These are phyloP conservation scores for Gilbertella persicaria DNA, from an alignment of 371 early-diverging fungal species.

Conservation along the genomic window DNA sequence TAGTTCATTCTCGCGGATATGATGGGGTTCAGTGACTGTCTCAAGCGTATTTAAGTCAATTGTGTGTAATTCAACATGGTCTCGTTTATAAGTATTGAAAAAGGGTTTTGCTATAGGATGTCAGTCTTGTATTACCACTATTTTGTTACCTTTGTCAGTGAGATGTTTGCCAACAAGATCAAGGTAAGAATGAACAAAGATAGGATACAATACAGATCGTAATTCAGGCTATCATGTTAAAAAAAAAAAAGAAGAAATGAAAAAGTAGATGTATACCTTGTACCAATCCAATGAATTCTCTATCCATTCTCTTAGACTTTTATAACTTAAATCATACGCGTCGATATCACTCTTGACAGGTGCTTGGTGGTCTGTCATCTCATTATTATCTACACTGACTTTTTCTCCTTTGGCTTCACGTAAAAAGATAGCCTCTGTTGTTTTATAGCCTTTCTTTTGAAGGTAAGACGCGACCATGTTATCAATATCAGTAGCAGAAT, in stretches of 20 bases:
- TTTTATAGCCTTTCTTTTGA: conserved; percentile 34
- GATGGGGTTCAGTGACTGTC: conserved; percentile 71
- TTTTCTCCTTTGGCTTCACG: conserved; percentile 32
- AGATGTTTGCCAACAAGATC: conserved; percentile 74
- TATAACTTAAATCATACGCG: conserved; percentile 76
- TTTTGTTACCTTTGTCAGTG: conserved; percentile 68
- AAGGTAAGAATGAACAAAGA: conserved; percentile 93
- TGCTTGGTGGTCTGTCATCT: background rate
- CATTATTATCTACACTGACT: conserved; percentile 11
- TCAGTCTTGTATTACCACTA: no score
- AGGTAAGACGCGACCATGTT: conserved; percentile 39
- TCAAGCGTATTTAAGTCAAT: conserved; percentile 66
- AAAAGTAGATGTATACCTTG: conserved; percentile 52
- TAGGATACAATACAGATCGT: conserved; percentile 83
- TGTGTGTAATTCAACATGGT: conserved; percentile 77
- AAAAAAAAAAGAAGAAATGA: background rate
- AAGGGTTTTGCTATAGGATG: conserved; percentile 67
- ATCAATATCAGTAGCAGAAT: conserved; percentile 28
- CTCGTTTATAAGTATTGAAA: conserved; percentile 70
- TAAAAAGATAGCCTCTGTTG: conserved; percentile 31
- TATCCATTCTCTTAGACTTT: conserved; percentile 86
- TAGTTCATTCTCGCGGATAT: conserved; percentile 82
- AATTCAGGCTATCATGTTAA: conserved; percentile 72
- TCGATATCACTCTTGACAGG: conserved; percentile 56
- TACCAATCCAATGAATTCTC: conserved; percentile 94